Percentiles rank a stretch among this genome's conserved stretches.
These are phyloP conservation scores for Diaporthe australafricana DNA, from an alignment of 2,329 filamentous ascomycete genomes.

Conservation along the genomic window DNA sequence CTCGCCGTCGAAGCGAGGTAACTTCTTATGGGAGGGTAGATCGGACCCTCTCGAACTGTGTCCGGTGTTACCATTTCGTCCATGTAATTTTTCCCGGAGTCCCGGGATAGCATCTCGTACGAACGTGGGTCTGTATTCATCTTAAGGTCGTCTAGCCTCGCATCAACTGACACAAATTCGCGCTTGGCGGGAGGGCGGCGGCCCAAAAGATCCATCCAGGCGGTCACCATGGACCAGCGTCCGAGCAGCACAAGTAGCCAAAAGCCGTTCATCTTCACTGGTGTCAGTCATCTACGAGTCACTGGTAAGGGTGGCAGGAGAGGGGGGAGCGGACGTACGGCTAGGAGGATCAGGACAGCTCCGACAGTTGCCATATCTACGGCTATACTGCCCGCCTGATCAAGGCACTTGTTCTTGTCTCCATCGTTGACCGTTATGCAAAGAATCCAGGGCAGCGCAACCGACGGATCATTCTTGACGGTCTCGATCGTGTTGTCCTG, in stretches of 20 bases:
- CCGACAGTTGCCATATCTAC: conserved; percentile 82
- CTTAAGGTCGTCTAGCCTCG: conserved; percentile 68
- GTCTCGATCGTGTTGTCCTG: conserved; percentile 79
- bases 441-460: conserved; percentile 73
- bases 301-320: not conserved
- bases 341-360: conserved; percentile 84
- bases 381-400: conserved; percentile 69
- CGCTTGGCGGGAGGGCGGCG: conserved; percentile 65
- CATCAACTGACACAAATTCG: conserved; percentile 92
- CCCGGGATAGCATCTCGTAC: conserved; percentile 83
- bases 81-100: conserved; percentile 57
- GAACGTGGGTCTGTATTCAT: conserved; percentile 68
- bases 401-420: conserved; percentile 75
- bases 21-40: conserved; percentile 39
- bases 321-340: conserved; percentile 64
- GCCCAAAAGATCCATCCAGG: conserved; percentile 78
- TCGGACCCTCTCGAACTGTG: conserved; percentile 44
- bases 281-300: conserved; percentile 31
- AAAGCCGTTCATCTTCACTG: conserved; percentile 78
- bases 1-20: conserved; percentile 38
- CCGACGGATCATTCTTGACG: conserved; percentile 62
- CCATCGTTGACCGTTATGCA: conserved; percentile 73
- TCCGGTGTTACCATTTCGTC: conserved; percentile 63
- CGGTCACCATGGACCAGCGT: conserved; percentile 85
- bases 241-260: conserved; percentile 87